Conservation (phyloP, 1,284 basidiomycete genomes). For the Papiliotrema laurentii region DNA sequence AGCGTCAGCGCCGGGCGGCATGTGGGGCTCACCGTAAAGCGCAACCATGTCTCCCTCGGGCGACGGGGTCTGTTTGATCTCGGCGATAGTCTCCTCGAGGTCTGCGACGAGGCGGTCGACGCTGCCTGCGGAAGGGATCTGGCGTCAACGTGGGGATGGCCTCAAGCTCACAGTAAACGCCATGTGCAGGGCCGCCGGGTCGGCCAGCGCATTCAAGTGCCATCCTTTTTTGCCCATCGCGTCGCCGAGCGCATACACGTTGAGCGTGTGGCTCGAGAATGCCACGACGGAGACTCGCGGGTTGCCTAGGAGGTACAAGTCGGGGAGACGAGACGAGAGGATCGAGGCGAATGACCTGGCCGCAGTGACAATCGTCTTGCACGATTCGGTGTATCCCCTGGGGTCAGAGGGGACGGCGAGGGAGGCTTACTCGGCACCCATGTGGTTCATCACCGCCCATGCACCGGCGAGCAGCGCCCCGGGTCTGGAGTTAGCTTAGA, state of each 20-base stretch:
- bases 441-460: slow-evolving; percentile 68
- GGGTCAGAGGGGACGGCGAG: background rate
- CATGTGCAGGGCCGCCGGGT: slow-evolving; percentile 83
- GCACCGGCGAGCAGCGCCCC: slow-evolving; percentile 90
- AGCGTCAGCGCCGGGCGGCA: slow-evolving; percentile 1
- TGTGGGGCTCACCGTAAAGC: slow-evolving; percentile 64
- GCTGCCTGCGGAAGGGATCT: slow-evolving; percentile 52
- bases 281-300: slow-evolving; percentile 89
- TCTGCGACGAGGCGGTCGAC: slow-evolving; percentile 56
- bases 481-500: slow-evolving; percentile 53
- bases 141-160: background rate
- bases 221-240: slow-evolving; percentile 77
- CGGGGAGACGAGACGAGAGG: slow-evolving; percentile 32
- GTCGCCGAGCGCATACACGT: slow-evolving; percentile 83
- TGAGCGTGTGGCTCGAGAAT: slow-evolving; percentile 60
- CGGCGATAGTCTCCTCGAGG: slow-evolving; percentile 62
- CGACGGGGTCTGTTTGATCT: slow-evolving; percentile 62
- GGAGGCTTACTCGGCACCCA: slow-evolving; percentile 68
- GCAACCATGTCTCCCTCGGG: slow-evolving; percentile 73
- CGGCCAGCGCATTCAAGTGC: slow-evolving; percentile 81
- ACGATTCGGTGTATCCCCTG: slow-evolving; percentile 88
- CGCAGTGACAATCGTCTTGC: slow-evolving; percentile 70
- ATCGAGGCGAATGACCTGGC: slow-evolving; percentile 31
- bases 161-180: slow-evolving; percentile 73
- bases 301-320: slow-evolving; percentile 76